Base-by-base conservation (phyloP, 2,329 filamentous ascomycete species). In the Ambrosiella beaveri region DNA sequence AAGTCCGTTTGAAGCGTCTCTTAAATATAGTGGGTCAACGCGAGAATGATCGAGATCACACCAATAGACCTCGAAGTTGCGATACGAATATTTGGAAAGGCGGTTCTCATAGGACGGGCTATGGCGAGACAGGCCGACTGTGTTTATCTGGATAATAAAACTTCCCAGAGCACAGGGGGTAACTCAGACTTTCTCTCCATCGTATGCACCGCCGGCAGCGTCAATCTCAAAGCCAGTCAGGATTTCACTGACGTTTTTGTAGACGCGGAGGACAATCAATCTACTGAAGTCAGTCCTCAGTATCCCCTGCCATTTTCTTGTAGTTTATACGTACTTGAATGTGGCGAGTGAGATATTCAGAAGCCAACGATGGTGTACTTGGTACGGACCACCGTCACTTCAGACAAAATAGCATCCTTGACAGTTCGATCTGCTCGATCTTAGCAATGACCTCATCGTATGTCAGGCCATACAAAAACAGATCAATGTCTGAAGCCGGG, bases 221-320 rank as follows among this genome's bases (percentile, higher is more conserved):
- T 93, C 88, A 54, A 95, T 88, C 64, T 94, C 88, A 64, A 95
- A 95, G 0, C 88, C 88, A 2, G 88, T 88, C 27, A 95, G 75
- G 40, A 95, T 90, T 67, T 94, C 86, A 0, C 86, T 84, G 51
- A 94, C 71, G 0, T 84, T 89, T 65, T 88, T 87, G 73, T 95
- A 94, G 41, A 93, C 81, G 40, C 88, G 84, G 37, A 94, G 75
- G 19, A 95, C 88, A 64, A 95, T 88, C 88, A 64, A 95, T 88
- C 74, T 91, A 61, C 4, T 52, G 8, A 11, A 58, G 5, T 64
- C 54, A 65, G 63, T 15, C 41, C 15, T 17, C 5, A 6, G 8
- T 9, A 51, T 13, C 15, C 6, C 2, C 27, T 17, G 17, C 1
- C 3, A 38, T 17, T 36, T 35, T 2, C 13, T 13, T 53, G 12